Evolutionary conservation across 306 rosid species (phyloP).

Genomic region (Ormosia emarginata): DNA sequence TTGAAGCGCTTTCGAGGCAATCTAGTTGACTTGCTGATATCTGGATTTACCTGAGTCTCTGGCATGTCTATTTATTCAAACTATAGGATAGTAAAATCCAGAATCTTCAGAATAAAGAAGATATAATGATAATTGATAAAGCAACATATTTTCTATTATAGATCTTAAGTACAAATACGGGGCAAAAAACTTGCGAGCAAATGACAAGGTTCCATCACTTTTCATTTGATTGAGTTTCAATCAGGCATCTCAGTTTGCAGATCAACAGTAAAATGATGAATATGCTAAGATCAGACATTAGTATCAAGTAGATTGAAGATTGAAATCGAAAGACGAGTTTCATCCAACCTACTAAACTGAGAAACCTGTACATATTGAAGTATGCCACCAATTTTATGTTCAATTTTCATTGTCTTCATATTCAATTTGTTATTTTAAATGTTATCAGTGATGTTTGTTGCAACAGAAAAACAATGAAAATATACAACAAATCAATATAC

Average conservation of each 20-base stretch:
- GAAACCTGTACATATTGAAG: not conserved
- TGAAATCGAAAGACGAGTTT: not conserved
- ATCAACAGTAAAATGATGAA: not conserved
- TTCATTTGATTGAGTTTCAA: not conserved
- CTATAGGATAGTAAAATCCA: constrained; percentile 31
- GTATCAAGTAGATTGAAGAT: not conserved
- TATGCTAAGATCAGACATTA: not conserved
- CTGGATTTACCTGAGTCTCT: constrained; percentile 52
- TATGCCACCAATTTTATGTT: not conserved
- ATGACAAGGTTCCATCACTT: not conserved
- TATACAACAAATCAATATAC: not conserved
- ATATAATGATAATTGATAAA: not conserved
- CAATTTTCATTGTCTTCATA: not conserved
- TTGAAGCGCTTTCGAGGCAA: constrained; percentile 95
- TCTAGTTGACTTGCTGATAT: constrained; percentile 75
- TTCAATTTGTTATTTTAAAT: not conserved
- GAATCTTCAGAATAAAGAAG: constrained; percentile 19
- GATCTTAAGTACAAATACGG: not conserved
- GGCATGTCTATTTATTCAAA: constrained; percentile 46
- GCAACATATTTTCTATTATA: not conserved
- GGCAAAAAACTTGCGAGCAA: not conserved
- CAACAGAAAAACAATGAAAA: not conserved
- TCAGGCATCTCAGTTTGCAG: not conserved
- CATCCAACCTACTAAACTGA: not conserved
- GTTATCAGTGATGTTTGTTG: not conserved